Evolutionary conservation across 108 stramenopile species (phyloP), one percentile per base, ranked within the genome.

Genomic region (Pseudonitzschia pungens): DNA sequence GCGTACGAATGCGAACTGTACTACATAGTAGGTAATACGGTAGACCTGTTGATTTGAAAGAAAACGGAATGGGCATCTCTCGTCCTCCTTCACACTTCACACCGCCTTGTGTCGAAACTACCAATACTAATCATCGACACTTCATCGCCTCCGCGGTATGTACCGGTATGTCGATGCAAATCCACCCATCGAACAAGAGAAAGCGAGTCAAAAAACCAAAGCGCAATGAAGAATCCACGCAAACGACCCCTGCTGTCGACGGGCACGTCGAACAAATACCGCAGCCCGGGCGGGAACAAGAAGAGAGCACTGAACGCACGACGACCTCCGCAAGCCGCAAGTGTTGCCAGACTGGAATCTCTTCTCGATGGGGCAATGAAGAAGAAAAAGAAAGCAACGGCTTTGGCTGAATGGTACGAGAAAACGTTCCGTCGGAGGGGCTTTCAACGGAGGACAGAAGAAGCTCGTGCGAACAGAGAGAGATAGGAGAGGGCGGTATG

Each of bases 261-360:
- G 20, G 32, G 33, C n/a, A 40, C 29, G n/a, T 11, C 60, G 0
- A 62, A 62, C 60, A 62, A 62, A 62, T 62, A 40, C 32, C 36
- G 60, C 29, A 62, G 60, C 20, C 7, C 14, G 27, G 40, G 36
- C 33, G 45, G 45, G 3, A 4, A 12, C 54, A 62, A 62, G n/a
- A 62, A 62, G 60, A n/a, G 42, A 48, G 24, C 66, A 6, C 12
- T 31, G 24, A 31, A 32, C 21, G 42, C 44, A 43, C 45, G 45
- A 22, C 66, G 45, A 22, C 66, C 44, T 14, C 66, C 66, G 22
- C 66, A 44, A 31, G n/a, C 42, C 12, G 66, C 66, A 28, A 67
- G 66, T 29, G 66, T 67, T 48, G 66, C 66, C 12, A 44, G 66
- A 67, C 43, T 67, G 44, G 66, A 67, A 48, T 67, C 66, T 48